Evolutionary conservation across 1,139 yeast species (phyloP).

Genomic region (Lodderomyces jiufengensis): DNA sequence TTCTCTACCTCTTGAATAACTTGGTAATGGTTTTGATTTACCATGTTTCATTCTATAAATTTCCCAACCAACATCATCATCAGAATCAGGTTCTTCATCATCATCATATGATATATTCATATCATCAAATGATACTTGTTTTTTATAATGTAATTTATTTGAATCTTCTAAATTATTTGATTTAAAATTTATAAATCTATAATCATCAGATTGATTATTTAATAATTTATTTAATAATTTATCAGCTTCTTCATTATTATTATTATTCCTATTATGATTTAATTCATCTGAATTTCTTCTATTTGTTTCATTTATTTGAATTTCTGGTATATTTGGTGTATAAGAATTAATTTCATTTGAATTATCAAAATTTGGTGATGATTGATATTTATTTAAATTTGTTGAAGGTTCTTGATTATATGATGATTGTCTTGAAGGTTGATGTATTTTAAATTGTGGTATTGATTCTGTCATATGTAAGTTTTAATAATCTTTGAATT

Average conservation of each 20-base stretch:
- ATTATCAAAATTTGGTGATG: no score
- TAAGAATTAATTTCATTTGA: no score
- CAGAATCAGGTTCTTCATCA: conserved; percentile 15
- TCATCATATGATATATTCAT: conserved; percentile 16
- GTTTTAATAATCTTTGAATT: no score
- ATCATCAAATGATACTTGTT: conserved; percentile 22
- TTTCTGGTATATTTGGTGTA: no score
- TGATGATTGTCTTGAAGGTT: no score
- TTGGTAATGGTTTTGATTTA: not conserved
- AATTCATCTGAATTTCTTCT: no score
- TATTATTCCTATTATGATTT: not conserved
- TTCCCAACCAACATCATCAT: conserved; percentile 16
- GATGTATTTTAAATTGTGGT: no score
- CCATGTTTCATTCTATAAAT: conserved; percentile 7
- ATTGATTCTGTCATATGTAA: no score
- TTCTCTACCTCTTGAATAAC: conserved; percentile 8
- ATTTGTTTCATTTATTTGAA: no score
- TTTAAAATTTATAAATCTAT: conserved; percentile 18
- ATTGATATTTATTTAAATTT: no score
- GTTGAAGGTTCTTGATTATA: no score
- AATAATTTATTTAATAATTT: conserved; percentile 19
- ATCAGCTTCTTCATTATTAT: not conserved
- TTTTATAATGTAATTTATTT: conserved; percentile 10
- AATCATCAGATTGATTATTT: conserved; percentile 19
- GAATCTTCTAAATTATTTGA: conserved; percentile 6